A percentile compares a stretch with the other conserved stretches of the same genome.
phyloP scores from a whole-genome alignment of 2,329 filamentous ascomycete genomes.

The Knufia fluminis region DNA sequence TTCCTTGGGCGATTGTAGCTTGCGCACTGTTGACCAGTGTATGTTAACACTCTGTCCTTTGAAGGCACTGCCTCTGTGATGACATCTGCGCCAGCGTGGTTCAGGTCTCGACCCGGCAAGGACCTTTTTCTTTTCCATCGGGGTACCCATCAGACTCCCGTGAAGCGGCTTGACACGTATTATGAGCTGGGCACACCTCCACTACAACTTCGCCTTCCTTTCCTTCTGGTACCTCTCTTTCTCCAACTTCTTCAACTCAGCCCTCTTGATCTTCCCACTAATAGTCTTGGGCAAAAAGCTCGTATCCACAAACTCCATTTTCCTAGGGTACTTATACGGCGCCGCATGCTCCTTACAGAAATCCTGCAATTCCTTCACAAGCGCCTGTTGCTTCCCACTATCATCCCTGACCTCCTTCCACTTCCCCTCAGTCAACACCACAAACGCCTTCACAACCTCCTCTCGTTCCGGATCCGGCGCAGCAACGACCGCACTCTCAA shows the following conservation, averaged over 20 bases:
- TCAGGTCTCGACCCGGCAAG: too few relatives aligned
- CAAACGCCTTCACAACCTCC: slow-evolving; percentile 35
- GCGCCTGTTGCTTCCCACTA: slow-evolving; percentile 15
- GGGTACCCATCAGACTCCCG: too few relatives aligned
- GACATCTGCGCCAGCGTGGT: too few relatives aligned
- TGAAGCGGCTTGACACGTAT: too few relatives aligned
- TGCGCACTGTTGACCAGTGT: too few relatives aligned
- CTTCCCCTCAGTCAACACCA: slow-evolving; percentile 26
- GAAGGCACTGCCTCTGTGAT: too few relatives aligned
- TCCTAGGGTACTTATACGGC: slow-evolving; percentile 35
- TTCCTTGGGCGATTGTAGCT: too few relatives aligned
- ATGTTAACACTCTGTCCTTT: too few relatives aligned
- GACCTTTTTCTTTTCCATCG: too few relatives aligned
- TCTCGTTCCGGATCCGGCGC: slow-evolving; percentile 31
- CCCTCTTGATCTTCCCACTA: slow-evolving; percentile 30
- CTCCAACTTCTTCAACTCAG: slow-evolving; percentile 31
- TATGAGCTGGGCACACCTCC: too few relatives aligned
- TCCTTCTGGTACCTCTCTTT: slow-evolving; percentile 22
- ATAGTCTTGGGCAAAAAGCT: slow-evolving; percentile 34
- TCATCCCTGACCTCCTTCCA: not conserved
- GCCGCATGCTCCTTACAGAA: slow-evolving; percentile 34
- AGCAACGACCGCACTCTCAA: slow-evolving; percentile 34
- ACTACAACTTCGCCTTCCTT: slow-evolving; percentile 14
- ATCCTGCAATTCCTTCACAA: slow-evolving; percentile 31
- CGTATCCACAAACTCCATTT: slow-evolving; percentile 32